These are phyloP conservation scores for Dentipellis fragilis DNA, from an alignment of 768 basidiomycete species.

Conservation along the genomic window DNA sequence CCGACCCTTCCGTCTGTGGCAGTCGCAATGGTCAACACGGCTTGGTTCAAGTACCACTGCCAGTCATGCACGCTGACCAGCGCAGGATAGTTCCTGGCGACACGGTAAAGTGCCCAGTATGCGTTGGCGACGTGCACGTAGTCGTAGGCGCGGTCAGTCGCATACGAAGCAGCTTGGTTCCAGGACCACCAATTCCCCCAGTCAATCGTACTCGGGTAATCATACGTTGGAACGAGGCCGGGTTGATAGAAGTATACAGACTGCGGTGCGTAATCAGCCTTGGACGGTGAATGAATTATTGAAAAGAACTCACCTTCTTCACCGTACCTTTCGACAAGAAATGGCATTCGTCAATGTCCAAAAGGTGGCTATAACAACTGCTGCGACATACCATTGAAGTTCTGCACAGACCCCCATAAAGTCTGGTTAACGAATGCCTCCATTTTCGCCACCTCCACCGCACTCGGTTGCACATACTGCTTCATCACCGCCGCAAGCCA, in stretches of 20 bases:
- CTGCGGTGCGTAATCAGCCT: neutral
- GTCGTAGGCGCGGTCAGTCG: conserved; percentile 43
- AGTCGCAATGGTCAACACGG: conserved; percentile 34
- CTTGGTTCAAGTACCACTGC: conserved; percentile 51
- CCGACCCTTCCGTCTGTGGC: conserved; percentile 39
- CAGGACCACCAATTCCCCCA: conserved; percentile 53
- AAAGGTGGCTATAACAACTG: neutral
- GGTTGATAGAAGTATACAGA: conserved; percentile 22
- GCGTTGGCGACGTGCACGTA: conserved; percentile 24
- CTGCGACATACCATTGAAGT: conserved; percentile 31
- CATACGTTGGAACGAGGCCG: conserved; percentile 27
- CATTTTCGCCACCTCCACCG: conserved; percentile 41
- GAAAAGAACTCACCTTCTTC: neutral
- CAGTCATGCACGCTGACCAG: conserved; percentile 37
- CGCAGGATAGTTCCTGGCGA: conserved; percentile 45
- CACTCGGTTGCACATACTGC: conserved; percentile 43
- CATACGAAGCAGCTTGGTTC: conserved; percentile 38
- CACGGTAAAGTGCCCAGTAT: conserved; percentile 49
- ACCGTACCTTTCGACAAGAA: neutral
- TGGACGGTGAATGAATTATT: neutral
- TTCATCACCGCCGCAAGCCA: conserved; percentile 50
- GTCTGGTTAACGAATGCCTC: conserved; percentile 38
- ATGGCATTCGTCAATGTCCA: neutral
- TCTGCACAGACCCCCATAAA: conserved; percentile 42
- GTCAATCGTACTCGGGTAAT: conserved; percentile 35